These are phyloP conservation scores for Chloranthus sessilifolius DNA, from an alignment of 164 flowering plant species.

Conservation along the genomic window DNA sequence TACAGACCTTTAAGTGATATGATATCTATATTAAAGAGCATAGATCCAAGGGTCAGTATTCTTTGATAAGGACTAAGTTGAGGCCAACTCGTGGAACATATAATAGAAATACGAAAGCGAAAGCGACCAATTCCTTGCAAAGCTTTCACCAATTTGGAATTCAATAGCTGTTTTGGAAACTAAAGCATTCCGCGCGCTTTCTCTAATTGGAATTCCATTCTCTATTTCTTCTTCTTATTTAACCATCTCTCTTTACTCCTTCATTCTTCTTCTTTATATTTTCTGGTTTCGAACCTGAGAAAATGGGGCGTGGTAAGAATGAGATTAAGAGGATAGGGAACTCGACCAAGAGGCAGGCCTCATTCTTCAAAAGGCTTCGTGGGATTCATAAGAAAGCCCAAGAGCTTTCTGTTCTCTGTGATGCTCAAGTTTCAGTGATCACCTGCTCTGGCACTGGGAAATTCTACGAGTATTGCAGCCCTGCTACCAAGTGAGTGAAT, in stretches of 20 bases:
- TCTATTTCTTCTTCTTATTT: not conserved
- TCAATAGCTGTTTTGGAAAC: not conserved
- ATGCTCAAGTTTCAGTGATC: constrained; percentile 62
- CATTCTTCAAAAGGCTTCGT: constrained; percentile 60
- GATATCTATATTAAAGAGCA: no score
- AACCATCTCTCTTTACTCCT: not conserved
- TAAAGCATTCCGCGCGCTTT: not conserved
- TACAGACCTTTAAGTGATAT: no score
- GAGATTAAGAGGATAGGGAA: constrained; percentile 69
- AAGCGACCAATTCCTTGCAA: not conserved
- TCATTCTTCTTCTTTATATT: no score
- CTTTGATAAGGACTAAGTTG: no score
- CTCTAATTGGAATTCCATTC: not conserved
- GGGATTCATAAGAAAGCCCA: constrained; percentile 69
- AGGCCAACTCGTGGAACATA: no score
- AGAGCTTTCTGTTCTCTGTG: constrained; percentile 67
- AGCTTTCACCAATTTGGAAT: constrained; percentile 14
- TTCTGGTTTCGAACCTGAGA: not conserved
- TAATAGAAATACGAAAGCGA: no score
- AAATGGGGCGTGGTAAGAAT: constrained; percentile 71
- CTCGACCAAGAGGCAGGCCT: constrained; percentile 62
- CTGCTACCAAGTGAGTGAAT: constrained; percentile 26
- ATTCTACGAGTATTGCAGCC: constrained; percentile 48
- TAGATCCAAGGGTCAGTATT: no score
- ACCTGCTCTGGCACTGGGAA: constrained; percentile 44